These are phyloP conservation scores for Polygonum maritimum DNA, from an alignment of 148 eudicot genomes.

Conservation along the genomic window DNA sequence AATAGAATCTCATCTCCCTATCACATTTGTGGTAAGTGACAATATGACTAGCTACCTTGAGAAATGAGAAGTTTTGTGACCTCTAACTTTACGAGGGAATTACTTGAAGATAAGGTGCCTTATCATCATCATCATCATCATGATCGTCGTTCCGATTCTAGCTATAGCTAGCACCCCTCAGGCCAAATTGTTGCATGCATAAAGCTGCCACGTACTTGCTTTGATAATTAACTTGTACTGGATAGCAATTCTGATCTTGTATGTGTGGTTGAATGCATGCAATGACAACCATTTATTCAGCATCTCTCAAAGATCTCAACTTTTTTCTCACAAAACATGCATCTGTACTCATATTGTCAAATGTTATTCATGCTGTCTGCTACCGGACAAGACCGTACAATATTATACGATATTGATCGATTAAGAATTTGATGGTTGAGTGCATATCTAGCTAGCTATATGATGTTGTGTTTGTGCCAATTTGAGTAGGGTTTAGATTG, in stretches of 20 bases:
- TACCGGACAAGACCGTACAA: neutral
- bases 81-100: neutral
- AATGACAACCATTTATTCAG: neutral
- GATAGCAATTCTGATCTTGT: neutral
- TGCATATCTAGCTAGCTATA: no score
- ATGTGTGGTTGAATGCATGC: neutral
- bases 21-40: neutral
- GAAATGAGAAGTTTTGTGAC: neutral
- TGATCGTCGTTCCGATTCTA: neutral
- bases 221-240: neutral
- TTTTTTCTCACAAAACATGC: neutral
- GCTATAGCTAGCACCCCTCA: neutral
- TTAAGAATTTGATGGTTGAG: neutral
- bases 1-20: neutral
- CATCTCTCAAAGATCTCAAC: neutral
- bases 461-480: no score
- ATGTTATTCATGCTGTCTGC: neutral
- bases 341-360: neutral
- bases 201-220: neutral
- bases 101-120: constrained; percentile 8
- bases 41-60: neutral
- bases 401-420: neutral
- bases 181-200: neutral
- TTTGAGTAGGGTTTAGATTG: no score
- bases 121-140: neutral